phyloP scores from a whole-genome alignment of 768 basidiomycete genomes.

The Serendipita indica region DNA sequence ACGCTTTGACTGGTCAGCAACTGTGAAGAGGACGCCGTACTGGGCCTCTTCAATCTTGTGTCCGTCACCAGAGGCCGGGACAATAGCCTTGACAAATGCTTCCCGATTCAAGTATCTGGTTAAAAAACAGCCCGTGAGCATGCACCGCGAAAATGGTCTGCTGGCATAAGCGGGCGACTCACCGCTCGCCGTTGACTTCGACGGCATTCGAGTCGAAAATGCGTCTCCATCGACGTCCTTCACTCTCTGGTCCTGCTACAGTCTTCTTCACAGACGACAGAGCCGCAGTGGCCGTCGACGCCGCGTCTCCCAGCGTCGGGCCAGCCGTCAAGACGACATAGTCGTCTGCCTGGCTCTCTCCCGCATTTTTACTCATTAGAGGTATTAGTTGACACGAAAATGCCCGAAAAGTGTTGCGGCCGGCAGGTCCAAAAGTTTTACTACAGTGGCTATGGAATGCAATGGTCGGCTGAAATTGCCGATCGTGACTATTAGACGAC shows the following conservation, averaged over 20 bases:
- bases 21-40: constrained; percentile 78
- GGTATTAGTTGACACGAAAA: not conserved
- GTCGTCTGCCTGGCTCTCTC: not conserved
- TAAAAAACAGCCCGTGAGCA: constrained; percentile 9
- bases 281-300: constrained; percentile 8
- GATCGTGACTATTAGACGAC: not conserved
- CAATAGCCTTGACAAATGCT: constrained; percentile 90
- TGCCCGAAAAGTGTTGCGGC: not conserved
- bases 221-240: constrained; percentile 78
- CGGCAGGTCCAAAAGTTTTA: not conserved
- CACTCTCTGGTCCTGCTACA: constrained; percentile 59
- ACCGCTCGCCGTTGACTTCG: constrained; percentile 68
- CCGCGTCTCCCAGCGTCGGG: not conserved
- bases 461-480: not conserved
- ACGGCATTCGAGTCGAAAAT: constrained; percentile 75
- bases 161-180: constrained; percentile 21
- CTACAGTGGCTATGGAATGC: not conserved
- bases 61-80: constrained; percentile 64
- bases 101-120: constrained; percentile 71
- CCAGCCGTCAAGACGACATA: not conserved
- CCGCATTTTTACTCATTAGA: constrained; percentile 3
- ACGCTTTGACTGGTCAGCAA: constrained; percentile 64
- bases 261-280: constrained; percentile 52
- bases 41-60: constrained; percentile 76
- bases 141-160: not conserved